Base-by-base conservation (phyloP, 306 rosid species). In the Corylus heterophylla region DNA sequence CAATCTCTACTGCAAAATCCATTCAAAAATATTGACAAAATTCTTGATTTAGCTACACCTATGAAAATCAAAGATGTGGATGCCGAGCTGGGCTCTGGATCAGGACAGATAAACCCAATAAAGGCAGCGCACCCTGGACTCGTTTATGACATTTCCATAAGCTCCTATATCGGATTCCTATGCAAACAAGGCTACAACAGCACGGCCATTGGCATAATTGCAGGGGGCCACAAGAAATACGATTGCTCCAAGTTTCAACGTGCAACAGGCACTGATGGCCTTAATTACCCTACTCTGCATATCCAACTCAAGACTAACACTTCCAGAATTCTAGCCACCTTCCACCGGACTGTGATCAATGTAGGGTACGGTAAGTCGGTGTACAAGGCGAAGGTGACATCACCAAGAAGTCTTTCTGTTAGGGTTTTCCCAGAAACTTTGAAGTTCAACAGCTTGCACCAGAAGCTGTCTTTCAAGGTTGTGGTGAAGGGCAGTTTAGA, bases 241-340 rank as follows among this genome's bases (percentile, higher is more conserved):
- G 80, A 71, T 49, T 94, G 97, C 85, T 9, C 87, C 35, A 51
- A n/a, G 39, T 18, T 80, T 25, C 77, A 74, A 49, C 80, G 50
- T 4, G 72, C 90, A 5, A 64, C 1, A 16, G 93, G 98, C 78
- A 74, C 83, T 0, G 98, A 92, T 71, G 98, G 97, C 58, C 82
- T 94, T 80, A 92, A 92, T 88, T 94, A 92, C 88, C 97, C 97
- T n/a, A 78, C 86, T 69, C 86, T 94, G 94, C 89, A 83, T 79
- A 2, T 71, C 44, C 86, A 80, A 67, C 82, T 89, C 12, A 5
- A 0, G 5, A n/a, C 7, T 29, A 22, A 66, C 6, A 66, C 56
- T 39, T 79, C 88, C 3, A 50, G 37, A 10, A 77, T 90, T 74
- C 78, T 89, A 2, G 94, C 91, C 5, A 85, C 88, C 52, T 95